Base-by-base conservation (phyloP, 2,329 filamentous ascomycete genomes). In the Amphichorda felina region DNA sequence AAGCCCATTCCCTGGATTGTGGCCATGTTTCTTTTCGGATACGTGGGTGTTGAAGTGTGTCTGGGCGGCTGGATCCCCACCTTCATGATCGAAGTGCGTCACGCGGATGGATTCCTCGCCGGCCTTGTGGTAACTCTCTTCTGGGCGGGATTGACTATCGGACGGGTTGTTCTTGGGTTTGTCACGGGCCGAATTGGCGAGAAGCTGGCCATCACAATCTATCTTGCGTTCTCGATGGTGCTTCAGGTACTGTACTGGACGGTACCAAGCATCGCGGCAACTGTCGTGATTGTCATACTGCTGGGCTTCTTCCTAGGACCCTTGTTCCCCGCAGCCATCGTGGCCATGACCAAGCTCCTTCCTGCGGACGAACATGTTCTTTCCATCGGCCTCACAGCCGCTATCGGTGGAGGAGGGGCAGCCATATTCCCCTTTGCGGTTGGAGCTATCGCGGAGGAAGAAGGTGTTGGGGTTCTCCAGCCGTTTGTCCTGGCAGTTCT, bases 251-350 rank as follows among this genome's bases (percentile, higher is more conserved):
- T 89, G 28, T 83, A 89, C 60, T 91, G 83, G 83, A 74, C 88
- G 2, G 78, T 91, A 0, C 83, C 84, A 0, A 70, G 79, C 35
- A 85, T 88, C 51, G 72, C 81, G 47, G 79, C 83, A 5, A 84
- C 80, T 0, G 79, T 81, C 0, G 67, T 88, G 2, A 75, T 80
- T 4, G 77, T 86, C 9, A 64, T 75, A 0, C 53, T 89, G 0
- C 72, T 85, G 41, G 84, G 84, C 0, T 86, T 89, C 64, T 85
- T 88, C 50, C 64, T 91, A 0, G 84, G 84, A 0, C 84, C 84
- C 0, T 54, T 89, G 14, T 89, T 88, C 54, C 82, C 83, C 0
- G 79, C 77, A 3, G 79, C 70, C 1, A 66, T 89, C 2, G 73
- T 86, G 0, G 75, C 74, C 3, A 73, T 78, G 19, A 84, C 80